Evolutionary conservation across 164 flowering plant species (phyloP).

Genomic region (Warburgia ugandensis): DNA sequence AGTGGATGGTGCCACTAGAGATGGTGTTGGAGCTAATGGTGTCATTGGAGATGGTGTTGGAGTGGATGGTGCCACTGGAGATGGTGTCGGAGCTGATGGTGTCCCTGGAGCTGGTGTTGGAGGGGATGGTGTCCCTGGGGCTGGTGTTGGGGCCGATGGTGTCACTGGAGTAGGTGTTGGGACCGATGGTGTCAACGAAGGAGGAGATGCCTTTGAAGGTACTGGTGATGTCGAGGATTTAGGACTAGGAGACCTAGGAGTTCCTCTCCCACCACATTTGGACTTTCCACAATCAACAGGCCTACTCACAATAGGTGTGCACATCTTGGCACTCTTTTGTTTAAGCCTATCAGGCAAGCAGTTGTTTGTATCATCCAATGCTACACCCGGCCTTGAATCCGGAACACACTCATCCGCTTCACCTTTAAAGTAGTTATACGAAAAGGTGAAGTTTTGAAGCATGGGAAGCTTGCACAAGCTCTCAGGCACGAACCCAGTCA

Average conservation of each 20-base stretch:
- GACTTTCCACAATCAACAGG: slow-evolving; percentile 48
- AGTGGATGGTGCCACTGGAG: no score
- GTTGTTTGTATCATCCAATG: slow-evolving; percentile 34
- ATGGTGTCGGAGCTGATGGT: not conserved
- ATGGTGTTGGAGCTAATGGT: not conserved
- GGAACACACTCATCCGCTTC: slow-evolving; percentile 30
- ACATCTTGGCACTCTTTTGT: slow-evolving; percentile 33
- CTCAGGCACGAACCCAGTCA: slow-evolving; percentile 48
- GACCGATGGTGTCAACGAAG: not conserved
- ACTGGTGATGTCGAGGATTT: not conserved
- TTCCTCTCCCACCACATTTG: slow-evolving; percentile 22
- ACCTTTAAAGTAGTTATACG: slow-evolving; percentile 49
- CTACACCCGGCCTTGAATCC: slow-evolving; percentile 6
- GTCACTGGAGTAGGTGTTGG: not conserved
- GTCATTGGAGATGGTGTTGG: not conserved
- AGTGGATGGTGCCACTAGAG: not conserved
- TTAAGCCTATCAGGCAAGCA: slow-evolving; percentile 40
- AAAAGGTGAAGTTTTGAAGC: slow-evolving; percentile 41
- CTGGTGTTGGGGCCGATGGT: not conserved
- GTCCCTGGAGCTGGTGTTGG: slow-evolving; percentile 5
- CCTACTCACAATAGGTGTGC: slow-evolving; percentile 29
- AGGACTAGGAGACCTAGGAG: not conserved
- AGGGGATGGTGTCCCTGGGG: no score
- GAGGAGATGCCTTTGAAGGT: not conserved
- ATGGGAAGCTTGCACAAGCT: slow-evolving; percentile 40